Conservation (phyloP, 2,329 filamentous ascomycete genomes). For the Cordyceps javanica region DNA sequence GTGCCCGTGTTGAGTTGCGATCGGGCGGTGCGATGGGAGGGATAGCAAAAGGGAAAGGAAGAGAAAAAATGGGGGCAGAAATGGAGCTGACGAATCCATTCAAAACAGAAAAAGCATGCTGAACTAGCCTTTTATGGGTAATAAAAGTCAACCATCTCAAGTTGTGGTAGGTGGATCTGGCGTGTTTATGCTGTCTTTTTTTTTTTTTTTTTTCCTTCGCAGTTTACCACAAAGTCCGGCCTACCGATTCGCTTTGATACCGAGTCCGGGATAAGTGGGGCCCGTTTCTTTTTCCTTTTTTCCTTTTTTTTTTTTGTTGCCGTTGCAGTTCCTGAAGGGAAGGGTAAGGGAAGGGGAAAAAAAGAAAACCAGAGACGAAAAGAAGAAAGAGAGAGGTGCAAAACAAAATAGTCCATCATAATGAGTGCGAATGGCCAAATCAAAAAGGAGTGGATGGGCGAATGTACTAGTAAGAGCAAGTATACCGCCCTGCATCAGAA, state of each 20-base stretch:
- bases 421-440: too few relatives aligned
- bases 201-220: background rate
- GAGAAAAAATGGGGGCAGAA: background rate
- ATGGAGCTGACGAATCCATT: background rate
- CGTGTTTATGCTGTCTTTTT: background rate
- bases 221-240: conserved; percentile 4
- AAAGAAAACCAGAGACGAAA: too few relatives aligned
- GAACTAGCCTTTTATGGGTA: background rate
- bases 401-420: too few relatives aligned
- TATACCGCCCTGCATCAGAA: background rate
- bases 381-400: too few relatives aligned
- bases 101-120: background rate
- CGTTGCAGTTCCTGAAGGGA: too few relatives aligned
- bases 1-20: background rate
- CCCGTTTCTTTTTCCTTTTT: too few relatives aligned
- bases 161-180: background rate
- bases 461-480: background rate
- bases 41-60: too few relatives aligned
- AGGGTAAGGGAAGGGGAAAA: background rate
- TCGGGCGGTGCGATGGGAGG: background rate
- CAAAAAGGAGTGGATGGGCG: background rate
- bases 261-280: conserved; percentile 1
- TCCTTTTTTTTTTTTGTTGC: background rate
- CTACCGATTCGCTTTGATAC: background rate
- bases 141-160: background rate